phyloP scores from a whole-genome alignment of 805 yeast species.

The Candida caryicola region DNA sequence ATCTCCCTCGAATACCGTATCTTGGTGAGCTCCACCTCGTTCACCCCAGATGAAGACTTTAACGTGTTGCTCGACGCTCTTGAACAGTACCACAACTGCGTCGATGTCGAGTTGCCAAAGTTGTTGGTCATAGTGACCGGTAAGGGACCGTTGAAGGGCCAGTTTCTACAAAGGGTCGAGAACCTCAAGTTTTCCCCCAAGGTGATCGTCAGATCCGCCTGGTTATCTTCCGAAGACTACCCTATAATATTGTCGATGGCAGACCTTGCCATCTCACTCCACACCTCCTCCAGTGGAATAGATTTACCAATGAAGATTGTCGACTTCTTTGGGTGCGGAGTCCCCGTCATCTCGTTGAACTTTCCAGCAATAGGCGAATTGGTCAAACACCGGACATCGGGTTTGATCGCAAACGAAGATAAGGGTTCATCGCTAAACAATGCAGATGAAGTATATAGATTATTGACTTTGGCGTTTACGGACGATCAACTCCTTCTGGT shows the following conservation, averaged over 20 bases:
- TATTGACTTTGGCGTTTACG: conserved; percentile 26
- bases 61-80: conserved; percentile 66
- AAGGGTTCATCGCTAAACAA: conserved; percentile 13
- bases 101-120: conserved; percentile 35
- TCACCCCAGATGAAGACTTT: conserved; percentile 94
- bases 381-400: conserved; percentile 67
- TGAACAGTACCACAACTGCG: conserved; percentile 47
- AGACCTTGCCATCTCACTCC: conserved; percentile 87
- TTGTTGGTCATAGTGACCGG: conserved; percentile 87
- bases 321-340: conserved; percentile 93
- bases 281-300: conserved; percentile 86
- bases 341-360: conserved; percentile 79
- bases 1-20: conserved; percentile 48
- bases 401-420: conserved; percentile 44
- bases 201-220: conserved; percentile 59
- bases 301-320: conserved; percentile 97
- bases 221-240: conserved; percentile 79
- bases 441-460: conserved; percentile 23
- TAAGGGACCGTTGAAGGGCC: conserved; percentile 77
- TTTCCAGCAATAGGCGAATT: conserved; percentile 80
- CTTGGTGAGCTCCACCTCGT: conserved; percentile 86
- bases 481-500: conserved; percentile 30
- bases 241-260: conserved; percentile 73
- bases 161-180: conserved; percentile 49
- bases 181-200: conserved; percentile 42